Evolutionary conservation across 2,329 filamentous ascomycete species (phyloP).

Genomic region (Anthostomella pinea): DNA sequence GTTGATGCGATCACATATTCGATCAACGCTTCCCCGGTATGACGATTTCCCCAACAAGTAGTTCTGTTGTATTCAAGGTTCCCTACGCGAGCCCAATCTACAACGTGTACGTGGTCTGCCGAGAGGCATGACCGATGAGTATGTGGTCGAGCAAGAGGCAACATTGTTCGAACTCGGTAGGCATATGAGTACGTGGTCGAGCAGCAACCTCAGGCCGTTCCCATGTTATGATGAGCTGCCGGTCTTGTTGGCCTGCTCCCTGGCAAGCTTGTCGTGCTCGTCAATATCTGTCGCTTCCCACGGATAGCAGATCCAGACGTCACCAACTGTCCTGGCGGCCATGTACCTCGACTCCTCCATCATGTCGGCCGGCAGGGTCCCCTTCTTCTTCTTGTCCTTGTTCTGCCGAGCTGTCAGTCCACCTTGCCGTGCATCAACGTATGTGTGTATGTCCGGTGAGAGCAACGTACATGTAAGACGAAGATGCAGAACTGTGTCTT

Average conservation of each 20-base stretch:
- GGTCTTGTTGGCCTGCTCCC: conserved; percentile 38
- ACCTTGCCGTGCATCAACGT: not conserved
- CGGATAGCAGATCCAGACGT: conserved; percentile 98
- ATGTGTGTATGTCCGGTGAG: not conserved
- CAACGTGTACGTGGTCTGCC: no score
- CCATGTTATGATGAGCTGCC: conserved; percentile 18
- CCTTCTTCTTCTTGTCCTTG: conserved; percentile 97
- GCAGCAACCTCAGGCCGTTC: no score
- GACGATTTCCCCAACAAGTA: no score
- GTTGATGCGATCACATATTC: no score
- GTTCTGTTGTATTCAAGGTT: no score
- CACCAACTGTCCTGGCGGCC: conserved; percentile 83
- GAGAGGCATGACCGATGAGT: no score
- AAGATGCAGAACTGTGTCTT: conserved; percentile 92
- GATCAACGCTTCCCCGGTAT: no score
- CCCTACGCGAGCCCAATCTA: no score
- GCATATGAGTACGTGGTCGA: no score
- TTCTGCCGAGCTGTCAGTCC: conserved; percentile 55
- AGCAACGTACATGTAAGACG: conserved; percentile 77
- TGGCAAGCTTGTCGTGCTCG: conserved; percentile 76
- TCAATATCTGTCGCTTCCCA: conserved; percentile 97
- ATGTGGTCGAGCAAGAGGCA: no score
- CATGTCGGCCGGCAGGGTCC: conserved; percentile 75
- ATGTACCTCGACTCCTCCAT: conserved; percentile 70
- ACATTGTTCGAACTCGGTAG: no score